Conservation (phyloP, 2,329 filamentous ascomycete genomes). For the Apiospora marii region DNA sequence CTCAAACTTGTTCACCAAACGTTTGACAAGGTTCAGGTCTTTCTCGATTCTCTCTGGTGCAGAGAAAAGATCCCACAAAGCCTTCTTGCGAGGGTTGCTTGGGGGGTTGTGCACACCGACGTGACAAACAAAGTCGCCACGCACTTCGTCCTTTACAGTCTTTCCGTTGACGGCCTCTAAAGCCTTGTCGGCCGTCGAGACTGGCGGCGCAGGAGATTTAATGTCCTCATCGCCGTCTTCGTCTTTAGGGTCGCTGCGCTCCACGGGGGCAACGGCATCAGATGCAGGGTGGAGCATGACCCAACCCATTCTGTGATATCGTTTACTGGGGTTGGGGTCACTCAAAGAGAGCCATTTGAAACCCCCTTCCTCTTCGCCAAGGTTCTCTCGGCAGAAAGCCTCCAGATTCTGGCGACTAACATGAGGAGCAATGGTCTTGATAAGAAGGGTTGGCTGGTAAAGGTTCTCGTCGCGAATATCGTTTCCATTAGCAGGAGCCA, state of each 20-base stretch:
- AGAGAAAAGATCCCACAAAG: conserved; percentile 95
- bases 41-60: conserved; percentile 92
- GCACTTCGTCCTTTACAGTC: conserved; percentile 91
- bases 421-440: conserved; percentile 97
- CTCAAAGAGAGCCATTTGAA: conserved; percentile 97
- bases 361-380: conserved; percentile 88
- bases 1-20: conserved; percentile 85
- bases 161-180: conserved; percentile 96
- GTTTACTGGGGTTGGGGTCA: conserved; percentile 95
- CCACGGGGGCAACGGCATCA: conserved; percentile 69
- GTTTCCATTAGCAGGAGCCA: conserved; percentile 82
- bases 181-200: conserved; percentile 80
- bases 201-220: conserved; percentile 52
- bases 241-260: conserved; percentile 77
- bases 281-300: conserved; percentile 89
- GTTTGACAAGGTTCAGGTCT: conserved; percentile 83
- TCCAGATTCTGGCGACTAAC: conserved; percentile 94
- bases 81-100: conserved; percentile 87
- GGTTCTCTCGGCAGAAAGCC: conserved; percentile 90
- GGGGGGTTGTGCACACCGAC: conserved; percentile 95
- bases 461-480: conserved; percentile 90
- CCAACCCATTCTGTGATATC: conserved; percentile 98
- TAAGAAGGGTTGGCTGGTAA: conserved; percentile 89
- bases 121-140: conserved; percentile 96
- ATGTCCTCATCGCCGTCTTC: conserved; percentile 67